Conservation (phyloP, 768 basidiomycete genomes). For the Lanmaoa pseudosensibilis region DNA sequence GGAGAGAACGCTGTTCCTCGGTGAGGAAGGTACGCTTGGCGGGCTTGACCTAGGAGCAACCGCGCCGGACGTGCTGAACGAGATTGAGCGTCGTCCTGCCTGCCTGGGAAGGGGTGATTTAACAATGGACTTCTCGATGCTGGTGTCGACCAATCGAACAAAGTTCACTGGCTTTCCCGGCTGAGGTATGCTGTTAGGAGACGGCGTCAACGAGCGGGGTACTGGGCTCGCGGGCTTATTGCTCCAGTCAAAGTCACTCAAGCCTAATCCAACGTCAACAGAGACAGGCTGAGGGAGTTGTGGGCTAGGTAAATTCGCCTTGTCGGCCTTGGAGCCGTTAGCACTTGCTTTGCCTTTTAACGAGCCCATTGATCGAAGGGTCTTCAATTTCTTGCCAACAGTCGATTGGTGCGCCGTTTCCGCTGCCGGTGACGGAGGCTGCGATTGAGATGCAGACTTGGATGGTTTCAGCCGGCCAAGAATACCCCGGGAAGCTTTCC, state of each 20-base stretch:
- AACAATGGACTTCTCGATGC: slow-evolving; percentile 38
- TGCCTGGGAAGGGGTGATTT: slow-evolving; percentile 43
- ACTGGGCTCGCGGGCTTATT: slow-evolving; percentile 21
- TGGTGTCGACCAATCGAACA: slow-evolving; percentile 25
- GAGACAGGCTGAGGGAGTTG: slow-evolving; percentile 52
- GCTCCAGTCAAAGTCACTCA: slow-evolving; percentile 57
- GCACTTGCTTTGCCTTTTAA: slow-evolving; percentile 52
- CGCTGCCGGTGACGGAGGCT: slow-evolving; percentile 45
- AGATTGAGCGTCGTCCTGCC: slow-evolving; percentile 69
- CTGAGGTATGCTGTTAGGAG: slow-evolving; percentile 15
- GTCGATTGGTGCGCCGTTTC: slow-evolving; percentile 36
- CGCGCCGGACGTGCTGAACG: slow-evolving; percentile 44
- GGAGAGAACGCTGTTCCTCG: slow-evolving; percentile 45
- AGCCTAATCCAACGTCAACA: slow-evolving; percentile 56
- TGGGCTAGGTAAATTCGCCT: slow-evolving; percentile 47
- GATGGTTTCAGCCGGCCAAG: slow-evolving; percentile 56
- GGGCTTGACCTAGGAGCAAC: slow-evolving; percentile 41
- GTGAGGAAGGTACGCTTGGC: slow-evolving; percentile 52
- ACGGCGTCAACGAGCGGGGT: slow-evolving; percentile 19
- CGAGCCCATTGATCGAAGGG: slow-evolving; percentile 78
- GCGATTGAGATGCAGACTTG: slow-evolving; percentile 43
- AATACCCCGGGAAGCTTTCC: slow-evolving; percentile 69
- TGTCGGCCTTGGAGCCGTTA: slow-evolving; percentile 31
- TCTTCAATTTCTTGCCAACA: slow-evolving; percentile 61
- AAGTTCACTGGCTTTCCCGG: slow-evolving; percentile 13